Percentiles rank a stretch among this genome's conserved stretches.
Evolutionary conservation across 257 asterid genomes (phyloP).

Genomic region (Jasminum sambac): DNA sequence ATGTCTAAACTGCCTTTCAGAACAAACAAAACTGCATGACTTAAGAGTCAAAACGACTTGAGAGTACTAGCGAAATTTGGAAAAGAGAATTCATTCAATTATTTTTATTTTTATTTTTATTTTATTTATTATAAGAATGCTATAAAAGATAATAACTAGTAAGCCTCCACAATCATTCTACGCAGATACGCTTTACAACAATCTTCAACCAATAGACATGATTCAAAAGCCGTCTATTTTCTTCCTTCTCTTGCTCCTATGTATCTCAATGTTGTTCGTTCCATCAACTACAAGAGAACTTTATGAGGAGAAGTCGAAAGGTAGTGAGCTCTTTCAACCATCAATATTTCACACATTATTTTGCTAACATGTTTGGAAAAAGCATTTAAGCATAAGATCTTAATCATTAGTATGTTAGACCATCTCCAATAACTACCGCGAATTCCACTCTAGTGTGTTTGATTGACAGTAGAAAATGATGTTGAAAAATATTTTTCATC

Average conservation of each 20-base stretch:
- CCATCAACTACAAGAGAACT: background rate
- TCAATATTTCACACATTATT: too few species aligned
- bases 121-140: background rate
- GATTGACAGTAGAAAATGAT: too few species aligned
- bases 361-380: too few species aligned
- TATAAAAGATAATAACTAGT: too few species aligned
- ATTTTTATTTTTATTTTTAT: too few species aligned
- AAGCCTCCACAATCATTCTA: background rate
- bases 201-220: background rate
- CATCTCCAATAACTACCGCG: too few species aligned
- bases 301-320: background rate
- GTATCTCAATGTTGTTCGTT: background rate
- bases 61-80: background rate
- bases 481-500: too few species aligned
- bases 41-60: background rate
- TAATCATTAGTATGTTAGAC: too few species aligned
- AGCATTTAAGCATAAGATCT: too few species aligned
- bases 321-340: background rate
- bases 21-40: too few species aligned
- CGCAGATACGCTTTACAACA: too few species aligned
- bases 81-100: background rate
- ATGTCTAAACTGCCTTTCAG: background rate
- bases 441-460: too few species aligned
- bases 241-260: background rate
- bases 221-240: background rate